A percentile compares a stretch with the other conserved stretches of the same genome.
These are phyloP conservation scores for Ricinus communis DNA, from an alignment of 345 rosid species.

Conservation along the genomic window DNA sequence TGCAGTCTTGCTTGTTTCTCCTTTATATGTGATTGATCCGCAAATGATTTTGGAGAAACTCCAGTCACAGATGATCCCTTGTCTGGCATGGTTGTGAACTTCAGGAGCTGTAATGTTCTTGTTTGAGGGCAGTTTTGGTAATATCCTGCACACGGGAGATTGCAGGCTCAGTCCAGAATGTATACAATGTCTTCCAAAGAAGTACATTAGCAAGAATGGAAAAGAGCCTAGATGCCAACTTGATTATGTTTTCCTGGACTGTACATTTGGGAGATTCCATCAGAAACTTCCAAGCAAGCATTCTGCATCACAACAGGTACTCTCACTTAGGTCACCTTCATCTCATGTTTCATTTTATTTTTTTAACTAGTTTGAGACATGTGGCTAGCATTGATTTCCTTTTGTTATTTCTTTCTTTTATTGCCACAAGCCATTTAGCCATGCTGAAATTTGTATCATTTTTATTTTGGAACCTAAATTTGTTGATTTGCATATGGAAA, in stretches of 20 bases:
- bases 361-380: background rate
- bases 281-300: conserved; percentile 64
- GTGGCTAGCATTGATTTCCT: no score
- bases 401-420: no score
- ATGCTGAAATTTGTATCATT: background rate
- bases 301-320: conserved; percentile 72
- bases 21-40: conserved; percentile 8
- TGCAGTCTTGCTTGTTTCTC: background rate
- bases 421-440: no score
- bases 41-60: conserved; percentile 11
- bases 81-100: conserved; percentile 36
- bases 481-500: background rate
- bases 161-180: conserved; percentile 79
- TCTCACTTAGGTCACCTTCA: background rate
- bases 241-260: conserved; percentile 79
- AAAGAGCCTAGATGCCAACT: conserved; percentile 46
- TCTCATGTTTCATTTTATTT: background rate
- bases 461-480: background rate
- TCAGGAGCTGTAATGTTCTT: conserved; percentile 96
- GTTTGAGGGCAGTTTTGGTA: conserved; percentile 85
- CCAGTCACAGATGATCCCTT: conserved; percentile 31
- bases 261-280: conserved; percentile 71
- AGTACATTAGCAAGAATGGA: conserved; percentile 51
- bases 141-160: conserved; percentile 87
- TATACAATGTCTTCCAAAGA: conserved; percentile 55